Evolutionary conservation across 2,329 filamentous ascomycete species (phyloP).

Genomic region (Colletotrichum sp.): DNA sequence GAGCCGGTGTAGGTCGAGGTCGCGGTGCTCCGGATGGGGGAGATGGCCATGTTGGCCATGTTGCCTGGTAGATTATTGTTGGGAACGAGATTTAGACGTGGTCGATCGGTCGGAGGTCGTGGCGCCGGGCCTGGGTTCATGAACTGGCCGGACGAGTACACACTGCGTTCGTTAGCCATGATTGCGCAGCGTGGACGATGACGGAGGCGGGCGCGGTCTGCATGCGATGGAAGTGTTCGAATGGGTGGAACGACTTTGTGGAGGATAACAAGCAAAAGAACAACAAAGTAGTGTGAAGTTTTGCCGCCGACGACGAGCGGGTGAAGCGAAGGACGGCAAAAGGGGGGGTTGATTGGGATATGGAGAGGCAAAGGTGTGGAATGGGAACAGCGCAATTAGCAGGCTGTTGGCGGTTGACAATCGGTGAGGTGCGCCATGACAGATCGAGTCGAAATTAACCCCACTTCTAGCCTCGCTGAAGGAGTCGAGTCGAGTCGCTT

Average conservation of each 20-base stretch:
- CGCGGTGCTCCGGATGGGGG: conserved; percentile 69
- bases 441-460: conserved; percentile 24
- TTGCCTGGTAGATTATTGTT: conserved; percentile 76
- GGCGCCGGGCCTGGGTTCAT: conserved; percentile 98
- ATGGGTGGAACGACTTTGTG: not conserved
- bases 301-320: not conserved
- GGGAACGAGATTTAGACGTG: conserved; percentile 80
- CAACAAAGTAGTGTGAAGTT: not conserved
- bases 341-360: conserved; percentile 1
- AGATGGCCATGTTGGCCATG: conserved; percentile 80
- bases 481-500: not conserved
- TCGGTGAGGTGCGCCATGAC: conserved; percentile 16
- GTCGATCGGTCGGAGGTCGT: conserved; percentile 83
- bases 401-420: conserved; percentile 20
- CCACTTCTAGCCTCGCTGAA: conserved; percentile 27
- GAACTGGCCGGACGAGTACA: conserved; percentile 72
- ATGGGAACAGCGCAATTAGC: conserved; percentile 17
- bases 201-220: not conserved
- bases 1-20: conserved; percentile 74
- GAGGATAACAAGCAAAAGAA: not conserved
- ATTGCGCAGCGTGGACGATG: conserved; percentile 22
- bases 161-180: conserved; percentile 42
- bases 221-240: conserved; percentile 10
- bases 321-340: not conserved
- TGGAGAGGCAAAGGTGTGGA: conserved; percentile 5